These are phyloP conservation scores for Antitrichia curtipendula DNA, from an alignment of 225 moss, liverwort and hornwort genomes.

Conservation along the genomic window DNA sequence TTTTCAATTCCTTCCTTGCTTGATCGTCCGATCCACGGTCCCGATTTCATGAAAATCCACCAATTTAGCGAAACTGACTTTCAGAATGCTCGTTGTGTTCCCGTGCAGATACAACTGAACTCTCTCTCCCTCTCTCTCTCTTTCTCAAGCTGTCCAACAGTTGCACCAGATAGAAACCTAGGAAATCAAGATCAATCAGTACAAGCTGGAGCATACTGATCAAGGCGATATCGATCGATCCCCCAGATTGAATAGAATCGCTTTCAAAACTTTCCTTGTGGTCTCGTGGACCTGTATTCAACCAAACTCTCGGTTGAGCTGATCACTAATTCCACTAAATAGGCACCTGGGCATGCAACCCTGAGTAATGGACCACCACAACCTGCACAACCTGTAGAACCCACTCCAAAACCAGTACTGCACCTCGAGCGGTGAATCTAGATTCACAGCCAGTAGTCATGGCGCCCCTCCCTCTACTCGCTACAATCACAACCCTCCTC, in stretches of 20 bases:
- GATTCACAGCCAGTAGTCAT: not conserved
- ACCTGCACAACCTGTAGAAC: not conserved
- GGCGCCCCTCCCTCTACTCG: not conserved
- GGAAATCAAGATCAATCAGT: not conserved
- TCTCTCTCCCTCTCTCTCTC: not conserved
- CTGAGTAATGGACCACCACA: not conserved
- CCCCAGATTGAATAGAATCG: not conserved
- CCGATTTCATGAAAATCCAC: not conserved
- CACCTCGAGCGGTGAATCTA: not conserved
- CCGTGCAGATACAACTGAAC: not conserved
- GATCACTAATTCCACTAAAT: not conserved
- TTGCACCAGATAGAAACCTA: too few species aligned
- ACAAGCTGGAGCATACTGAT: not conserved
- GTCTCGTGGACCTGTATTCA: not conserved
- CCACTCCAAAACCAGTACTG: not conserved
- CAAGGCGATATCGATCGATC: not conserved
- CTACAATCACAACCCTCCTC: not conserved
- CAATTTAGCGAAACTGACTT: not conserved
- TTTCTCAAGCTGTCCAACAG: not conserved
- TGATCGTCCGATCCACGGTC: too few species aligned
- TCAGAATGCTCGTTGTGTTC: not conserved
- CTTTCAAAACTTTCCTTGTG: not conserved
- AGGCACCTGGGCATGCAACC: not conserved
- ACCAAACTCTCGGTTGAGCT: not conserved
- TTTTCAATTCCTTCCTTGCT: not conserved